Evolutionary conservation across 202 grass and related monocot species (phyloP), one percentile per base, ranked within the genome.

Genomic region (Tripidium arundinaceum): DNA sequence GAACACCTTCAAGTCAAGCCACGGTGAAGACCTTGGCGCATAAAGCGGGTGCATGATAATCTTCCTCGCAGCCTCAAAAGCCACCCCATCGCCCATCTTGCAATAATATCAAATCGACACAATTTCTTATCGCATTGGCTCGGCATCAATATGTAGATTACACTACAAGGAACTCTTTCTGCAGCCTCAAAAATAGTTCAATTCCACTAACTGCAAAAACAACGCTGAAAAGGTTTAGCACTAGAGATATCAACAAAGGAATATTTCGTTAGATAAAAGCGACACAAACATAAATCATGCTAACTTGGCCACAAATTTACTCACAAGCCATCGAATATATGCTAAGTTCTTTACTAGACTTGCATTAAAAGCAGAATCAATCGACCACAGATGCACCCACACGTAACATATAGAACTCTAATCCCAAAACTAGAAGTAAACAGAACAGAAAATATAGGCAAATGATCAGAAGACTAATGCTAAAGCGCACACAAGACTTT

Each of bases 11-110:
- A n/a, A n/a, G n/a, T n/a, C n/a, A n/a, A n/a, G n/a, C n/a, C n/a
- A n/a, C n/a, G n/a, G n/a, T n/a, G n/a, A n/a, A n/a, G n/a, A n/a
- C n/a, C n/a, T n/a, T n/a, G n/a, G n/a, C n/a, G n/a, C n/a, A n/a
- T n/a, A n/a, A n/a, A n/a, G n/a, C n/a, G n/a, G n/a, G n/a, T n/a
- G n/a, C n/a, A n/a, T n/a, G n/a, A n/a, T n/a, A n/a, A n/a, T n/a
- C n/a, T 93, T 93, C 77, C 88, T 91, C 0, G 83, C 86, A 27
- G 84, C 82, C 82, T 97, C 86, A 16, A 86, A 85, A 62, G 87
- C 83, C 83, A 82, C 49, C 49, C 74, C 68, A 1, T 89, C 83
- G 0, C 60, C 79, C 87, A 89, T 89, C 67, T 74, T 74, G 22
- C 33, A 46, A 18, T 25, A 62, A 31, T 52, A 62, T n/a, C 18